Percentiles rank a stretch among this genome's conserved stretches.
These are phyloP conservation scores for Zygosaccharomyces bisporus DNA, from an alignment of 805 yeast genomes.

Conservation along the genomic window DNA sequence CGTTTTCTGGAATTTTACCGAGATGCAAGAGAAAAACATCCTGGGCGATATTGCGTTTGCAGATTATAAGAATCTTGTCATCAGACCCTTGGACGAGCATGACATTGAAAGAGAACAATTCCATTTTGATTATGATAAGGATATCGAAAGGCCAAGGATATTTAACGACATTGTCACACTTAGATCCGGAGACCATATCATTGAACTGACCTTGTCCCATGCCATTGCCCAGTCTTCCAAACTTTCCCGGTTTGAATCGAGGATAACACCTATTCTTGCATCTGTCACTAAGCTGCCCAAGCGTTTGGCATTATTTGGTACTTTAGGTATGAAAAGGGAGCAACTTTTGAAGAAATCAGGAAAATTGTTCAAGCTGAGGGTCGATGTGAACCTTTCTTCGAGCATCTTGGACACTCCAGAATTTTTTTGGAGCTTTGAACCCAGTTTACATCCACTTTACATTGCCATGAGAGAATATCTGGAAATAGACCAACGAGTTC, in stretches of 20 bases:
- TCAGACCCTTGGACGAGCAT: constrained; percentile 75
- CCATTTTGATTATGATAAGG: constrained; percentile 49
- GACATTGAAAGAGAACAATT: constrained; percentile 88
- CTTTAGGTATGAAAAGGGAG: constrained; percentile 76
- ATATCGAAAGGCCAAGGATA: constrained; percentile 64
- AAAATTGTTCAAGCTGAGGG: constrained; percentile 79
- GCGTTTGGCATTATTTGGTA: constrained; percentile 84
- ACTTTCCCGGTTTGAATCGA: constrained; percentile 82
- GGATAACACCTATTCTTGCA: constrained; percentile 78
- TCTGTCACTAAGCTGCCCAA: constrained; percentile 89
- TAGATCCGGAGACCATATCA: constrained; percentile 86
- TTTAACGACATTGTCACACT: constrained; percentile 93
- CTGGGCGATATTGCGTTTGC: constrained; percentile 78
- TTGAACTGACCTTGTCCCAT: constrained; percentile 88
- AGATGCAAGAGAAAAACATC: constrained; percentile 86
- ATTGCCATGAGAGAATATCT: constrained; percentile 85
- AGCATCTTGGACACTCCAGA: constrained; percentile 93
- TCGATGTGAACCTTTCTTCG: constrained; percentile 88
- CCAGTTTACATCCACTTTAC: constrained; percentile 90
- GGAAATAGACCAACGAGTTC: constrained; percentile 92
- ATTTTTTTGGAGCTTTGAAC: constrained; percentile 94
- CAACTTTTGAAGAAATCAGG: constrained; percentile 88
- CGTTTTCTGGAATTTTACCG: constrained; percentile 97
- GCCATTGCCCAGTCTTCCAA: constrained; percentile 97
- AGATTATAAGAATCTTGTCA: constrained; percentile 49